Percentiles rank a stretch among this genome's conserved stretches.
Evolutionary conservation across 2,329 filamentous ascomycete species (phyloP).

Genomic region (Mariannaea elegans): DNA sequence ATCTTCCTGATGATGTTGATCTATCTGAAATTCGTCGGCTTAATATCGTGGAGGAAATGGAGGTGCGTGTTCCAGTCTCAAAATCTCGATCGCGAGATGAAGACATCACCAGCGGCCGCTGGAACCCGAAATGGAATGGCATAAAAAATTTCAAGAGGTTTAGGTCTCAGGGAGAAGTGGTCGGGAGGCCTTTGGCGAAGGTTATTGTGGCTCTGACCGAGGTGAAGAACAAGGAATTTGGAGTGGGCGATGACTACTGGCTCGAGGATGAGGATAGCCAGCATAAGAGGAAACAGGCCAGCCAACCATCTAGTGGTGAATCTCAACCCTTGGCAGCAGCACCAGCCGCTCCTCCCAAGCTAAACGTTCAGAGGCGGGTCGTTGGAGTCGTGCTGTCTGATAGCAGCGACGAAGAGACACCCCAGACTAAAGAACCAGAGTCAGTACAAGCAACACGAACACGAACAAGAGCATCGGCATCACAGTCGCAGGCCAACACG

Average conservation of each 20-base stretch:
- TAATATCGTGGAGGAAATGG: slow-evolving; percentile 80
- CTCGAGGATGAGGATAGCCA: slow-evolving; percentile 60
- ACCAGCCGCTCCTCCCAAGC: slow-evolving; percentile 20
- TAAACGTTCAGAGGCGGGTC: slow-evolving; percentile 26
- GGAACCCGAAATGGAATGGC: slow-evolving; percentile 92
- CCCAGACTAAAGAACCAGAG: slow-evolving; percentile 21
- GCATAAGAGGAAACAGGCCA: slow-evolving; percentile 41
- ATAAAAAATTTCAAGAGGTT: slow-evolving; percentile 97
- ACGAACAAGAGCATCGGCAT: slow-evolving; percentile 36
- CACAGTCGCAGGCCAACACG: slow-evolving; percentile 42
- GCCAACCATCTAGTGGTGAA: slow-evolving; percentile 35
- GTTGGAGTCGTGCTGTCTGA: slow-evolving; percentile 46
- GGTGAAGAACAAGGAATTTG: slow-evolving; percentile 75
- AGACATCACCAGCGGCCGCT: slow-evolving; percentile 66
- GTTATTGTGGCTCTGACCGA: slow-evolving; percentile 78
- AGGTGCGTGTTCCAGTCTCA: slow-evolving; percentile 58
- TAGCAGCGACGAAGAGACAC: slow-evolving; percentile 47
- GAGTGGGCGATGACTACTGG: slow-evolving; percentile 82
- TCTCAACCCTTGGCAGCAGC: slow-evolving; percentile 22
- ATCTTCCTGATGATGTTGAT: slow-evolving; percentile 70
- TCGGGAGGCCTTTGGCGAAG: slow-evolving; percentile 53
- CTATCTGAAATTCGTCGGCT: slow-evolving; percentile 77
- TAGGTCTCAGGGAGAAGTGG: slow-evolving; percentile 62
- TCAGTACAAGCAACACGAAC: slow-evolving; percentile 15
- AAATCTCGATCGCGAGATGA: slow-evolving; percentile 52